Percentiles rank a stretch among this genome's conserved stretches.
phyloP scores from a whole-genome alignment of 179 eudicot genomes.

The Beta corolliflora region DNA sequence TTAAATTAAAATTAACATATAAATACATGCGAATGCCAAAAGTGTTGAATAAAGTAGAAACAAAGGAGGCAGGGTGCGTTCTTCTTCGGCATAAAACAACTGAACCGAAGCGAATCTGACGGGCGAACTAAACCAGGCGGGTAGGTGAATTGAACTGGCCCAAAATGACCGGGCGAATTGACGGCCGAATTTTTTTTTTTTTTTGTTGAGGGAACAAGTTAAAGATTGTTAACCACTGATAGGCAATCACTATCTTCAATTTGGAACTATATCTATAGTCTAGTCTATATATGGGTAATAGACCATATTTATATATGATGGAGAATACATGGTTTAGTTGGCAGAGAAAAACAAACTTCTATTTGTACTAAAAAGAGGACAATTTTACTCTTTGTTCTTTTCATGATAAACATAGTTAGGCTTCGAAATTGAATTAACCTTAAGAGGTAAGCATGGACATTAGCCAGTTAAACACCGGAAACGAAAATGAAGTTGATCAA shows the following conservation, averaged over 20 bases:
- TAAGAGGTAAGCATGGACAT: background rate
- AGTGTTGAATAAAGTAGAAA: no score
- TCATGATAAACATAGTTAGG: background rate
- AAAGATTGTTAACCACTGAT: background rate
- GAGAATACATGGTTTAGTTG: background rate
- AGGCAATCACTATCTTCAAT: background rate
- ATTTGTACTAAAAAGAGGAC: background rate
- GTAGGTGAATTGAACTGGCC: no score
- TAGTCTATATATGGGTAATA: background rate
- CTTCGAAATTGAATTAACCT: background rate
- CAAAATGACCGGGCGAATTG: no score
- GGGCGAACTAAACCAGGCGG: no score
- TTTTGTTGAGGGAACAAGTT: no score
- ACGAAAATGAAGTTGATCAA: no score
- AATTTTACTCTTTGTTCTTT: background rate
- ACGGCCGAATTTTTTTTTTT: no score
- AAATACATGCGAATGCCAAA: no score
- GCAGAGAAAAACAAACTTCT: background rate
- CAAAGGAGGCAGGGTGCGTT: no score
- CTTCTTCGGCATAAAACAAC: no score
- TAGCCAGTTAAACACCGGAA: background rate
- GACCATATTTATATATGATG: background rate
- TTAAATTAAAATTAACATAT: no score
- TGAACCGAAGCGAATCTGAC: no score
- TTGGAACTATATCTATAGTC: background rate